These are phyloP conservation scores for Tardiomyces digboiensis DNA, from an alignment of 1,139 yeast genomes.

Conservation along the genomic window DNA sequence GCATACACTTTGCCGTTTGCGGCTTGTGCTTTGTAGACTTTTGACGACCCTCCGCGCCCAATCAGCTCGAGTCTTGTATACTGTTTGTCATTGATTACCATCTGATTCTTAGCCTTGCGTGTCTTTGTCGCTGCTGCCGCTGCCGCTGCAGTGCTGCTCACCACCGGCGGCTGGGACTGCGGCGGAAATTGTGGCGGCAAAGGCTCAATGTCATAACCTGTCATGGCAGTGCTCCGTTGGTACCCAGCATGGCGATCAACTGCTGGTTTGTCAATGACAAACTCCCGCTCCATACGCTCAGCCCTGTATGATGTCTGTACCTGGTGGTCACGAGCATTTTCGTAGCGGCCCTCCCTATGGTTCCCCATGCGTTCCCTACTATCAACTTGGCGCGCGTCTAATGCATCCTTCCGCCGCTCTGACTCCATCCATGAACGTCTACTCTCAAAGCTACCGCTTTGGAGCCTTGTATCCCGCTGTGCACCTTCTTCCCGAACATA, in stretches of 20 bases:
- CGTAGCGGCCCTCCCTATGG: background rate
- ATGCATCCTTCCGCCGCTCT: background rate
- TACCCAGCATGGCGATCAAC: background rate
- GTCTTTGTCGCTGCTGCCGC: background rate
- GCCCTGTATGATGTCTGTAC: background rate
- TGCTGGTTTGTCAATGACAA: background rate
- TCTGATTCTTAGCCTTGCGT: constrained; percentile 2
- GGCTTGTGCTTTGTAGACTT: constrained; percentile 74
- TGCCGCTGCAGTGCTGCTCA: background rate
- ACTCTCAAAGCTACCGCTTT: background rate
- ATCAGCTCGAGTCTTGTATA: constrained; percentile 72
- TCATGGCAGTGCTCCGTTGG: background rate
- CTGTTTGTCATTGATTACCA: constrained; percentile 45
- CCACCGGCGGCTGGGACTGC: background rate
- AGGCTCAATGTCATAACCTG: background rate
- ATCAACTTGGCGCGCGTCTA: too few relatives aligned
- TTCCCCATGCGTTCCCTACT: background rate
- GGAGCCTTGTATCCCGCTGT: background rate
- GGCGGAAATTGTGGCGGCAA: background rate
- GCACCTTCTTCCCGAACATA: background rate
- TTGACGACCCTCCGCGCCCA: constrained; percentile 93
- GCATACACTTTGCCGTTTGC: constrained; percentile 53
- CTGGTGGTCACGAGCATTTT: background rate
- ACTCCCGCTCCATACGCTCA: too few relatives aligned
- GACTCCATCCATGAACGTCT: background rate